A percentile compares a stretch with the other conserved stretches of the same genome.
These are phyloP conservation scores for Euphrasia arctica DNA, from an alignment of 305 asterid species.

Conservation along the genomic window DNA sequence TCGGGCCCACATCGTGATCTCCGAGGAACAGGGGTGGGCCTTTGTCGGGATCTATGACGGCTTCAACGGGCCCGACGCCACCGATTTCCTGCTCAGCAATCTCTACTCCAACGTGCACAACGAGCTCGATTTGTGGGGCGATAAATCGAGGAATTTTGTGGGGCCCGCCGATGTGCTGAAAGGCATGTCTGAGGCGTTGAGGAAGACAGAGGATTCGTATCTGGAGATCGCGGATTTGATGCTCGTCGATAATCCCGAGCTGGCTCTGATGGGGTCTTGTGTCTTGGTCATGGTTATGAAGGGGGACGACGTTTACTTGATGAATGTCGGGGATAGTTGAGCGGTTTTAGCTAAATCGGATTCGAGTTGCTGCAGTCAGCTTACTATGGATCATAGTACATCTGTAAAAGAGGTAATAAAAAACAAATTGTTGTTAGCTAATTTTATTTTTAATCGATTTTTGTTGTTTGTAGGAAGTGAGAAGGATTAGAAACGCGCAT, in stretches of 20 bases:
- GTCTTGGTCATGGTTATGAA: slow-evolving; percentile 88
- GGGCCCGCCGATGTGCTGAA: no score
- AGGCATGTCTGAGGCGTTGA: slow-evolving; percentile 68
- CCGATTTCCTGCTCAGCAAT: slow-evolving; percentile 64
- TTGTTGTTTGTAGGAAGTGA: slow-evolving; percentile 51
- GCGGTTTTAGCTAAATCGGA: slow-evolving; percentile 62
- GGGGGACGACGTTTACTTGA: slow-evolving; percentile 74
- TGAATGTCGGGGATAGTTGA: slow-evolving; percentile 90
- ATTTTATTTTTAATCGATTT: no score
- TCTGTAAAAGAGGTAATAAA: slow-evolving; percentile 60
- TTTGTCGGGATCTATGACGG: slow-evolving; percentile 94
- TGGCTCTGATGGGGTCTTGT: slow-evolving; percentile 93
- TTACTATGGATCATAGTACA: slow-evolving; percentile 80
- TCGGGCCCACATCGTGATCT: slow-evolving; percentile 77
- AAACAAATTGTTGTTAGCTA: background rate
- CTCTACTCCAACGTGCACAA: slow-evolving; percentile 65
- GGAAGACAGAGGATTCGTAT: slow-evolving; percentile 63
- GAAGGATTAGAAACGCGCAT: slow-evolving; percentile 68
- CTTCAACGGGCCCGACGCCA: slow-evolving; percentile 91
- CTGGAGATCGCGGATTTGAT: slow-evolving; percentile 77
- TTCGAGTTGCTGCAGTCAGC: slow-evolving; percentile 60
- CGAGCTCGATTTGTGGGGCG: slow-evolving; percentile 59
- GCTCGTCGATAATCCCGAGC: slow-evolving; percentile 73
- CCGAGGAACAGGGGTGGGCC: slow-evolving; percentile 86
- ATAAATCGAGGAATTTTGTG: slow-evolving; percentile 25